Base-by-base conservation (phyloP, 2,329 filamentous ascomycete genomes). In the Clonostachys byssicola region DNA sequence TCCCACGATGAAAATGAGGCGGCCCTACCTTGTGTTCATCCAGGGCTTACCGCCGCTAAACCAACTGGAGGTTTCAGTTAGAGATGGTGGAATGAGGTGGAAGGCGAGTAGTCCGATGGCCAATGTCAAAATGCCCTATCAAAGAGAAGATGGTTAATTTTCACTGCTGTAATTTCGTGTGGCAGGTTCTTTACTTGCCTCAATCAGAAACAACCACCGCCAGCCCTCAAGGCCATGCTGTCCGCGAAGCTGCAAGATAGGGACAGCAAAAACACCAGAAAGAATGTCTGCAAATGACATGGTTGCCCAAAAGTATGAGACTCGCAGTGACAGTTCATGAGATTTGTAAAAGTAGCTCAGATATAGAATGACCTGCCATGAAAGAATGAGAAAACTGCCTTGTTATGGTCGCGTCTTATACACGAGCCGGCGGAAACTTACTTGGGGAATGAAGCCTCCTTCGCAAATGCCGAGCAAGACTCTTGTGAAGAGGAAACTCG, bases 51-150 rank as follows among this genome's bases (percentile, higher is more conserved):
- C 23, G 23, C 23, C 23, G 58, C 60, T 38, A 12, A 41, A 83
- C 74, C 78, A 83, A 1, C 78, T 77, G 13, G 74, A 66, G 13
- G 72, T 71, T 47, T 64, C 57, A 1, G 62, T 64, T 6, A 61
- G 61, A 0, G 59, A 62, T 1, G 62, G 55, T 6, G 57, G 56
- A 52, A 65, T 62, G 43, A 56, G 54, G 45, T 62, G 62, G 53
- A 60, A 59, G 4, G 62, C 60, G 52, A 54, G 53, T 5, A 64
- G 44, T 20, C 52, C 54, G 18, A 56, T 50, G 3, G 48, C 33
- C 8, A 54, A 35, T 12, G 44, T 56, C 17, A 56, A 40, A 20
- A 55, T 45, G 2, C 53, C 56, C 30, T 58, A 50, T 13, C 54
- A 43, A 18, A 56, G 41, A 42, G 17, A 30, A 8, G 14, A 30